Percentiles rank a stretch among this genome's conserved stretches.
Evolutionary conservation across 2,329 filamentous ascomycete genomes (phyloP).

Genomic region (Alternaria triticina): DNA sequence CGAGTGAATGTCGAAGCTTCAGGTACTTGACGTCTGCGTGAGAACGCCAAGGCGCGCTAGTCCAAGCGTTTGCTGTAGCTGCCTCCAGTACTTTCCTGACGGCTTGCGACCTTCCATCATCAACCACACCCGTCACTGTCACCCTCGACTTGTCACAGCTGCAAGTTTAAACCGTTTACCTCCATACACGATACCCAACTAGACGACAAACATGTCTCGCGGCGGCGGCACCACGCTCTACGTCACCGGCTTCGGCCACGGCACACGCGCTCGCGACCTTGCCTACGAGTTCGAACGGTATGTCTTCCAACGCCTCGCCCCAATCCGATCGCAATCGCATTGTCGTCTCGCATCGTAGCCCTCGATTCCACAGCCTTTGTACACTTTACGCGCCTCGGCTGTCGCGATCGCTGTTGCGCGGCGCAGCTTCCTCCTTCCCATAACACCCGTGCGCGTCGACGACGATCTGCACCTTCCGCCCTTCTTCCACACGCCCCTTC

Average conservation of each 20-base stretch:
- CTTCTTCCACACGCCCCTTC: slow-evolving; percentile 21
- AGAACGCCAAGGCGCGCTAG: slow-evolving; percentile 14
- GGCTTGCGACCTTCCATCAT: slow-evolving; percentile 15
- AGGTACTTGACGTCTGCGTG: slow-evolving; percentile 4
- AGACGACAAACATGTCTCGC: slow-evolving; percentile 74
- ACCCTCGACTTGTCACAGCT: slow-evolving; percentile 17
- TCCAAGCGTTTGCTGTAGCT: slow-evolving; percentile 16
- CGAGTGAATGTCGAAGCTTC: not conserved
- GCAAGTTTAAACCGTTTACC: slow-evolving; percentile 14
- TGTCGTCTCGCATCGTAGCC: slow-evolving; percentile 33
- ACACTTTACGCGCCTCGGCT: not conserved
- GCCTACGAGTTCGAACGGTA: slow-evolving; percentile 99
- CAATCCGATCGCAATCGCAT: slow-evolving; percentile 38
- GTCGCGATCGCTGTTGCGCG: slow-evolving; percentile 6
- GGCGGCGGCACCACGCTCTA: slow-evolving; percentile 92
- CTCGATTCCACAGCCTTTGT: slow-evolving; percentile 16
- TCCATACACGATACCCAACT: slow-evolving; percentile 6
- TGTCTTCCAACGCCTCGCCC: slow-evolving; percentile 63
- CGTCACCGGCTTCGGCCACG: slow-evolving; percentile 98
- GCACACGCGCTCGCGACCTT: slow-evolving; percentile 97
- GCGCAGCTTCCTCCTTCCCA: slow-evolving; percentile 30
- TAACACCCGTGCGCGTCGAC: not conserved
- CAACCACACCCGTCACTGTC: slow-evolving; percentile 18
- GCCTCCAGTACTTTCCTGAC: slow-evolving; percentile 14
- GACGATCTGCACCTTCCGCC: slow-evolving; percentile 10